Percentiles rank a stretch among this genome's conserved stretches.
These are phyloP conservation scores for Ballota nigra DNA, from an alignment of 257 asterid genomes.

Conservation along the genomic window DNA sequence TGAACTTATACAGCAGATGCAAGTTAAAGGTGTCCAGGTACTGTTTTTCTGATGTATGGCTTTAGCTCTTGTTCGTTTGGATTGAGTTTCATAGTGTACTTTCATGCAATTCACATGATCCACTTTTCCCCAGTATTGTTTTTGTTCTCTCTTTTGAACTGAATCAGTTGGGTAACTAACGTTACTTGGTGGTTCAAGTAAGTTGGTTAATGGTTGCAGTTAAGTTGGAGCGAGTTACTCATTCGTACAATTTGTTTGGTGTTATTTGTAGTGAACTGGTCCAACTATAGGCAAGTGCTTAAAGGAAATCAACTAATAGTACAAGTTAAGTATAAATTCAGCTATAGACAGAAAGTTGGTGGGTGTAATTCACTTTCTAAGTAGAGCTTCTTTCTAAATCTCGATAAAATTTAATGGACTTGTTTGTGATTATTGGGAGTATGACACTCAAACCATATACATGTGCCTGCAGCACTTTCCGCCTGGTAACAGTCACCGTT, in stretches of 20 bases:
- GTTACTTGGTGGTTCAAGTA: not conserved
- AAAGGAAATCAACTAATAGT: not conserved
- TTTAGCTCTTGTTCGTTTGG: not conserved
- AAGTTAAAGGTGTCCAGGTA: conserved; percentile 99
- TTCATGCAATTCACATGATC: not conserved
- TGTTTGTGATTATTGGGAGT: not conserved
- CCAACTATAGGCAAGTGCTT: not conserved
- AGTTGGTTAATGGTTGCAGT: not conserved
- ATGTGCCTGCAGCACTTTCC: not conserved
- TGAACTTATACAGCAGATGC: conserved; percentile 98
- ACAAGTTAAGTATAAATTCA: not conserved
- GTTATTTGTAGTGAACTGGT: not conserved
- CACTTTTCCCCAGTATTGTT: not conserved
- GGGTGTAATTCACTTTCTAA: not conserved
- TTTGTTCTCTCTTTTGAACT: conserved; percentile 2
- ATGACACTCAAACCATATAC: not conserved
- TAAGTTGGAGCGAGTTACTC: not conserved
- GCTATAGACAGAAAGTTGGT: not conserved
- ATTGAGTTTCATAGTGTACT: conserved; percentile 4
- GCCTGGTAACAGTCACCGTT: not conserved
- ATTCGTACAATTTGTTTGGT: not conserved
- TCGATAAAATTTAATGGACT: not conserved
- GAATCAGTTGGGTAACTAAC: not conserved
- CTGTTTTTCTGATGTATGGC: conserved; percentile 12
- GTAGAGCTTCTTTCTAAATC: conserved; percentile 2